These are phyloP conservation scores for Rhododendron simsii DNA, from an alignment of 148 eudicot species.

Conservation along the genomic window DNA sequence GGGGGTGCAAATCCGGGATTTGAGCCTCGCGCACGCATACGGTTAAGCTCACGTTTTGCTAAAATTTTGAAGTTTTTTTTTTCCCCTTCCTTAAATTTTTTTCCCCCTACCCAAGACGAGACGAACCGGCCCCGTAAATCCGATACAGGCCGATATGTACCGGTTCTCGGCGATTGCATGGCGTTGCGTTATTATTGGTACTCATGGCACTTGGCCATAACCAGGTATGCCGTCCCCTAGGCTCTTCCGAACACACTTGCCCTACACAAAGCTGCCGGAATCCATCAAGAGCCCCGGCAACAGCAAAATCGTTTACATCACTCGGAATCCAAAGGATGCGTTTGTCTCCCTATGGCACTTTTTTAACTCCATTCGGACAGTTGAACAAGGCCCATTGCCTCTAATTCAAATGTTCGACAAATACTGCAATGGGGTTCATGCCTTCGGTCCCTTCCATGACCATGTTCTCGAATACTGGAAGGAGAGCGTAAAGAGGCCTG, in stretches of 20 bases:
- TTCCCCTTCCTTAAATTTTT: too few species aligned
- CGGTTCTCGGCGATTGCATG: too few species aligned
- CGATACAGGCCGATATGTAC: too few species aligned
- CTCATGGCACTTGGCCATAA: background rate
- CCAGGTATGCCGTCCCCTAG: background rate
- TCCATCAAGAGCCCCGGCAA: slow-evolving; percentile 6
- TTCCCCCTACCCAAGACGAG: too few species aligned
- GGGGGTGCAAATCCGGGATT: too few species aligned
- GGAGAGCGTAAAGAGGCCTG: slow-evolving; percentile 23
- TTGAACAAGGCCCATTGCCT: background rate
- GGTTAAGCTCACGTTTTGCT: too few species aligned
- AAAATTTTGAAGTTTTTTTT: too few species aligned
- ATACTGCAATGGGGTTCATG: slow-evolving; percentile 20
- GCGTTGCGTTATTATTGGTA: too few species aligned
- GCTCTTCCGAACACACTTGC: slow-evolving; percentile 12
- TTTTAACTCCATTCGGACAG: background rate
- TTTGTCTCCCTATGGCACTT: slow-evolving; percentile 23
- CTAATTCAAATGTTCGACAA: slow-evolving; percentile 12
- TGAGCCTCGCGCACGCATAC: too few species aligned
- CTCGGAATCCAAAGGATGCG: slow-evolving; percentile 15
- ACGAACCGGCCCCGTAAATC: too few species aligned
- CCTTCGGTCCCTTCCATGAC: slow-evolving; percentile 14
- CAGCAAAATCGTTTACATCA: slow-evolving; percentile 20
- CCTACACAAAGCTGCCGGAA: slow-evolving; percentile 6
- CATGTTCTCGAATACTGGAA: slow-evolving; percentile 21